These are phyloP conservation scores for Earliella scabrosa DNA, from an alignment of 1,284 basidiomycete species.

Conservation along the genomic window DNA sequence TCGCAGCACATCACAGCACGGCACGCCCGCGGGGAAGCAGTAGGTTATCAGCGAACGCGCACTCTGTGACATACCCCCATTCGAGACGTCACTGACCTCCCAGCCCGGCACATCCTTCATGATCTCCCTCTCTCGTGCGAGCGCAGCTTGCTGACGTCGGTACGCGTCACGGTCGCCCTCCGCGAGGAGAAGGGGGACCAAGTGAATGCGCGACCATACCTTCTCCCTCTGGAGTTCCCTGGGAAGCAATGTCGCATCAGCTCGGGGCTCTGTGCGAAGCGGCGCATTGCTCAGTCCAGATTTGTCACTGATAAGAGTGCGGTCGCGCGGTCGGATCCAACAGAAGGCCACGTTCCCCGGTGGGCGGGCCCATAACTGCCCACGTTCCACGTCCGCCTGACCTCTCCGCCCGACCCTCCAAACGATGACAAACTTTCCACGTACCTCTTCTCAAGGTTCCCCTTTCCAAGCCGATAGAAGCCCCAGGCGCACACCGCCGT, in stretches of 20 bases:
- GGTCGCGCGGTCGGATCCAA: conserved; percentile 69
- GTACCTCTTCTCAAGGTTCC: conserved; percentile 92
- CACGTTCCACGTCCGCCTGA: conserved; percentile 71
- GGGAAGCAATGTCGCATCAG: conserved; percentile 33
- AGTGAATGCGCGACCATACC: conserved; percentile 95
- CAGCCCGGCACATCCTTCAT: conserved; percentile 96
- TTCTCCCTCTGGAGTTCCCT: conserved; percentile 96
- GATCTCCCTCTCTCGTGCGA: conserved; percentile 86
- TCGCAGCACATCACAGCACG: conserved; percentile 24
- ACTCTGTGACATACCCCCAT: conserved; percentile 20
- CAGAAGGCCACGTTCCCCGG: conserved; percentile 60
- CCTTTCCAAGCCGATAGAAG: conserved; percentile 90
- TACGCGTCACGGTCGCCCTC: conserved; percentile 93
- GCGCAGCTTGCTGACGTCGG: conserved; percentile 80
- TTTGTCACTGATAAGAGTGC: conserved; percentile 47
- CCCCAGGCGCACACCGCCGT: conserved; percentile 89
- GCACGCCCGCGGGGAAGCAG: conserved; percentile 16
- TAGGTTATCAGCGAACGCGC: conserved; percentile 26
- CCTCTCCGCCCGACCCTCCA: conserved; percentile 34
- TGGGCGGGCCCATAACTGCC: conserved; percentile 54
- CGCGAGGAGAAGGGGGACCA: conserved; percentile 90
- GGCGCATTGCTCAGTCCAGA: conserved; percentile 27
- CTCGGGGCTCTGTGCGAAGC: conserved; percentile 20
- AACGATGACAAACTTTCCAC: conserved; percentile 36
- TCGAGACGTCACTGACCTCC: conserved; percentile 72